phyloP scores from a whole-genome alignment of 2,329 filamentous ascomycete genomes.

The Ophiostoma himal-ulmi region DNA sequence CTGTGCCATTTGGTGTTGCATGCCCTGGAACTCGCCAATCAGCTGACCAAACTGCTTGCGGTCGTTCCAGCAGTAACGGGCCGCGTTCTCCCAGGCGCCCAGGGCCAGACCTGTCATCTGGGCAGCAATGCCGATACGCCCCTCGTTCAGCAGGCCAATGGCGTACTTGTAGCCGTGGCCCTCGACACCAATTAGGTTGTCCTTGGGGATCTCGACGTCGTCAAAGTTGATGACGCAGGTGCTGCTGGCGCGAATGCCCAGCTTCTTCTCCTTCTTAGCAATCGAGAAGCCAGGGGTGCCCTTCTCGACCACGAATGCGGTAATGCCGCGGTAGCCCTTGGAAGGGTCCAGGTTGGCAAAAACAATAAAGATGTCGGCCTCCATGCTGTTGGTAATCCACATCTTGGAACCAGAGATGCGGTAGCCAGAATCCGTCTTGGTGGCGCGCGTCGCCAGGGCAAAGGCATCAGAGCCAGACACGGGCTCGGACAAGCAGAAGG shows the following conservation, averaged over 20 bases:
- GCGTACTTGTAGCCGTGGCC: conserved; percentile 98
- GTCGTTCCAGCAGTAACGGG: conserved; percentile 94
- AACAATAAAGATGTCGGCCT: conserved; percentile 92
- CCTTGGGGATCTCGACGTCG: conserved; percentile 83
- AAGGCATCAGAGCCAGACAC: conserved; percentile 94
- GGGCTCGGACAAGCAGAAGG: conserved; percentile 89
- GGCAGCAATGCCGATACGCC: conserved; percentile 92
- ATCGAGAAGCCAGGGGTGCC: conserved; percentile 82
- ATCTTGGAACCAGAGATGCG: conserved; percentile 90
- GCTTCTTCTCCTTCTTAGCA: conserved; percentile 99
- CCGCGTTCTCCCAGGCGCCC: conserved; percentile 92
- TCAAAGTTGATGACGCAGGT: conserved; percentile 98
- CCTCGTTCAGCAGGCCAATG: conserved; percentile 89
- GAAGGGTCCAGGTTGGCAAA: conserved; percentile 91
- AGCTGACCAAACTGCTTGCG: conserved; percentile 92
- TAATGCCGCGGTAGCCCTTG: conserved; percentile 95
- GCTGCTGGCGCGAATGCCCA: conserved; percentile 90
- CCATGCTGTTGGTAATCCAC: conserved; percentile 99
- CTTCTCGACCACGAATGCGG: conserved; percentile 92
- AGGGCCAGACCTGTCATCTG: conserved; percentile 97
- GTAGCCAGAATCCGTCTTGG: conserved; percentile 76
- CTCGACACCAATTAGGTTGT: conserved; percentile 79
- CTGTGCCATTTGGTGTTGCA: conserved; percentile 98
- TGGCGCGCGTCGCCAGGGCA: conserved; percentile 84
- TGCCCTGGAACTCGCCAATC: conserved; percentile 95